Base-by-base conservation (phyloP, 495 filamentous ascomycete species). In the Amorphotheca resinae region DNA sequence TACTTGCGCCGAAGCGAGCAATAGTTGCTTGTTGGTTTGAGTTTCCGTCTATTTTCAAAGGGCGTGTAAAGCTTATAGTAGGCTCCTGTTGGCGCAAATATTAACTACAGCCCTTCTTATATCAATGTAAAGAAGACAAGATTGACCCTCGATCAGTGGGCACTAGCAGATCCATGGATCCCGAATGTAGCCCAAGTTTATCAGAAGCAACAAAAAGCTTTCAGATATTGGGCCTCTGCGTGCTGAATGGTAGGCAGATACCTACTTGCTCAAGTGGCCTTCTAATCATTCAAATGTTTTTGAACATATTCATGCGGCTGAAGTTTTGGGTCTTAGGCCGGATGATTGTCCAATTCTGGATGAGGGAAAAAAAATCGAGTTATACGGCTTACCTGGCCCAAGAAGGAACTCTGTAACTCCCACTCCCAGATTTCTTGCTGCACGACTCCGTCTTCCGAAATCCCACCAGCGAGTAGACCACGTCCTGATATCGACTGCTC, bases 401-500 rank as follows among this genome's bases (percentile, higher is more conserved):
- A 40, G 18, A 9, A 12, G 33, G 20, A 36, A 16, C 22, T 15
- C 7, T 33, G 22, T 18, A 49, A 17, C 32, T 55, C 45, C 49
- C 50, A 56, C 5, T 26, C 9, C 53, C 46, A 52, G 1, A 40
- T 25, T 28, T 81, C 74, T 26, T 66, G 56, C 9, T 72, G 54
- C 16, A 89, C 62, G 1, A 63, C 60, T 5, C 76, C 82, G 51
- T 81, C 69, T 16, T 57, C 50, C 17, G 64, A 60, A 42, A 89
- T 74, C 1, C 85, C 86, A 7, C 85, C 84, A 18, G 71, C 59
- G n/a, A 83, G 51, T 1, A 87, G 57, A 1, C 85, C 85, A 4
- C 54, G 51, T 8, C 11, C 36, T 22, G 31, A 26, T 14, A 14
- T n/a, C 21, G 38, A 22, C 11, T 9, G 12, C 14, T 37, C 31